These are phyloP conservation scores for Alternaria ethzedia DNA, from an alignment of 2,329 filamentous ascomycete species.

Conservation along the genomic window DNA sequence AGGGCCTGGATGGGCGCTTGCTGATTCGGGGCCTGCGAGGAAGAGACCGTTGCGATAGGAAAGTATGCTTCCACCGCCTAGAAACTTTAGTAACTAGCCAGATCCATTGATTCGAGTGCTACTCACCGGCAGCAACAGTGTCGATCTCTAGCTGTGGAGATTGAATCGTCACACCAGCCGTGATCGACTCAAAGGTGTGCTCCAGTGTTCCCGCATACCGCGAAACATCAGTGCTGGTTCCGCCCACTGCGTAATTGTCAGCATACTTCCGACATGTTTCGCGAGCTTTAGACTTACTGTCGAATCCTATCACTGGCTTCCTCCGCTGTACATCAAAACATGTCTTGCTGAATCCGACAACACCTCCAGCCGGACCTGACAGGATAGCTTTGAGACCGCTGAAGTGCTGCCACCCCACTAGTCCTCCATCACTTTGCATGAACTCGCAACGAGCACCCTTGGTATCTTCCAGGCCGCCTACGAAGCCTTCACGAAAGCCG, in stretches of 20 bases:
- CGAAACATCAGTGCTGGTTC: constrained; percentile 42
- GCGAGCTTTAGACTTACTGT: constrained; percentile 5
- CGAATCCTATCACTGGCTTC: constrained; percentile 39
- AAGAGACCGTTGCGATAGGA: constrained; percentile 33
- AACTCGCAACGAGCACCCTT: constrained; percentile 41
- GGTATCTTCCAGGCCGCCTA: constrained; percentile 25
- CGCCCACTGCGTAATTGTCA: constrained; percentile 22
- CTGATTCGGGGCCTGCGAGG: constrained; percentile 29
- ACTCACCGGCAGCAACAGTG: constrained; percentile 46
- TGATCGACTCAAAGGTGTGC: constrained; percentile 41
- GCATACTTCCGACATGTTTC: neutral
- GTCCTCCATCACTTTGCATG: constrained; percentile 45
- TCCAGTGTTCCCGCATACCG: constrained; percentile 42
- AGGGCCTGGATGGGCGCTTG: constrained; percentile 48
- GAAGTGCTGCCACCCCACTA: constrained; percentile 35
- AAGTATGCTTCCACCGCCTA: constrained; percentile 54
- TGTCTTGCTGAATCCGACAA: constrained; percentile 41
- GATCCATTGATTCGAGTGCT: neutral
- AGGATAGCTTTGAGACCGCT: constrained; percentile 40
- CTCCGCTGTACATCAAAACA: constrained; percentile 34
- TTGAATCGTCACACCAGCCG: constrained; percentile 38
- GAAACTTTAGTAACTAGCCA: constrained; percentile 20
- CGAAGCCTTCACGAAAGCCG: constrained; percentile 33
- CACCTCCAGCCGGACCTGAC: constrained; percentile 46
- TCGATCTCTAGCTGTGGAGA: constrained; percentile 42